Conservation (phyloP, 805 yeast genomes). For the Ogataea glucozyma region DNA sequence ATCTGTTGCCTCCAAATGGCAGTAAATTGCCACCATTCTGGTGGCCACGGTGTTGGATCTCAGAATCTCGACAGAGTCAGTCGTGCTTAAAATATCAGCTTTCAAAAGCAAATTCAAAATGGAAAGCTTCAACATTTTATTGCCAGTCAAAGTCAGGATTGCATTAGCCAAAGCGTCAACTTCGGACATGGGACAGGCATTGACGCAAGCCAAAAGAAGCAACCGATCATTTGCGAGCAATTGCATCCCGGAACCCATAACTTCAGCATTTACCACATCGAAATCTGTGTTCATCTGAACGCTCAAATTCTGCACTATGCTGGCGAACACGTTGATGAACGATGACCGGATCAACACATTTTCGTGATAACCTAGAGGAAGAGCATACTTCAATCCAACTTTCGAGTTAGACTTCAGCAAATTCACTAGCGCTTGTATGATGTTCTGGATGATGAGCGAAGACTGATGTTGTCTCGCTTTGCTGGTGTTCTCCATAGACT, state of each 20-base stretch:
- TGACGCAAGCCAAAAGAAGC: slow-evolving; percentile 53
- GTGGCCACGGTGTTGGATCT: slow-evolving; percentile 84
- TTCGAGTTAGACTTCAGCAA: slow-evolving; percentile 72
- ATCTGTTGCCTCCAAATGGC: slow-evolving; percentile 62
- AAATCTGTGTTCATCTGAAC: slow-evolving; percentile 22
- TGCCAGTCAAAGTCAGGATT: slow-evolving; percentile 53
- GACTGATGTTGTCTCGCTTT: slow-evolving; percentile 50
- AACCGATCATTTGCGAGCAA: slow-evolving; percentile 37
- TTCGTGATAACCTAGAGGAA: slow-evolving; percentile 76
- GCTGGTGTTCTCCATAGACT: slow-evolving; percentile 13
- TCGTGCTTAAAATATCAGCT: slow-evolving; percentile 61
- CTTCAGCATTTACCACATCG: slow-evolving; percentile 12
- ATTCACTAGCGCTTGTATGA: slow-evolving; percentile 65
- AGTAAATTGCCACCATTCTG: slow-evolving; percentile 67
- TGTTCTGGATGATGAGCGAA: slow-evolving; percentile 58
- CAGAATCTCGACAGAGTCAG: slow-evolving; percentile 69
- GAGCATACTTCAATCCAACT: slow-evolving; percentile 71
- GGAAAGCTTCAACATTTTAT: slow-evolving; percentile 38
- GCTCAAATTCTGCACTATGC: slow-evolving; percentile 45
- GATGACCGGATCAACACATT: slow-evolving; percentile 66
- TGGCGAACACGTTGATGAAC: slow-evolving; percentile 74
- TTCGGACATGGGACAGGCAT: slow-evolving; percentile 65
- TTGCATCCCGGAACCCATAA: slow-evolving; percentile 16
- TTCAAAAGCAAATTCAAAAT: slow-evolving; percentile 56
- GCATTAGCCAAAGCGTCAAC: slow-evolving; percentile 72